These are phyloP conservation scores for Mortierella sp. DNA, from an alignment of 371 early-diverging fungal genomes.

Conservation along the genomic window DNA sequence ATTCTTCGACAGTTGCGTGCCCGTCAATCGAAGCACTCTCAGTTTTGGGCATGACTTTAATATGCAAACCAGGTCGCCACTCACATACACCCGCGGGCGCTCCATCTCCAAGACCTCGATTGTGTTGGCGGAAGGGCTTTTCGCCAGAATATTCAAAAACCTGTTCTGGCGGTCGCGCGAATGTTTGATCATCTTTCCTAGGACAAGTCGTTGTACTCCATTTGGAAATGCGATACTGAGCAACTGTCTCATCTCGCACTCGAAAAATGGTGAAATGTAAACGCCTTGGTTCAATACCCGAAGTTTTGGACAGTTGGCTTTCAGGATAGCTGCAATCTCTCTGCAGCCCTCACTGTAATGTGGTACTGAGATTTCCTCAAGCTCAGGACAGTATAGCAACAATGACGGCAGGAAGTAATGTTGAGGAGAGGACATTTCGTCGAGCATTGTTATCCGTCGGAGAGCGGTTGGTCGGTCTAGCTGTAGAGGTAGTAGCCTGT, in stretches of 20 bases:
- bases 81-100: neutral
- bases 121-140: neutral
- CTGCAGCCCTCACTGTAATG: neutral
- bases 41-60: neutral
- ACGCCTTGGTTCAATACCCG: neutral
- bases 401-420: conserved; percentile 1
- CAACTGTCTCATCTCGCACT: neutral
- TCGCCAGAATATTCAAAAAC: neutral
- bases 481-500: neutral
- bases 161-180: neutral
- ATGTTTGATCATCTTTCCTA: neutral
- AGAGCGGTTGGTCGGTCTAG: neutral
- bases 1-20: neutral
- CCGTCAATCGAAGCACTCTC: neutral
- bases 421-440: conserved; percentile 3
- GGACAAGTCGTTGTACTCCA: neutral
- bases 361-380: conserved; percentile 2
- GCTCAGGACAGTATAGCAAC: neutral
- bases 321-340: neutral
- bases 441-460: neutral
- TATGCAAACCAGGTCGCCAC: neutral
- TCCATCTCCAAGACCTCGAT: neutral
- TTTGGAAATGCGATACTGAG: neutral
- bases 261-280: neutral
- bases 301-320: neutral